phyloP scores from a whole-genome alignment of 164 flowering plant genomes.

The Tetrastigma voinierianum region DNA sequence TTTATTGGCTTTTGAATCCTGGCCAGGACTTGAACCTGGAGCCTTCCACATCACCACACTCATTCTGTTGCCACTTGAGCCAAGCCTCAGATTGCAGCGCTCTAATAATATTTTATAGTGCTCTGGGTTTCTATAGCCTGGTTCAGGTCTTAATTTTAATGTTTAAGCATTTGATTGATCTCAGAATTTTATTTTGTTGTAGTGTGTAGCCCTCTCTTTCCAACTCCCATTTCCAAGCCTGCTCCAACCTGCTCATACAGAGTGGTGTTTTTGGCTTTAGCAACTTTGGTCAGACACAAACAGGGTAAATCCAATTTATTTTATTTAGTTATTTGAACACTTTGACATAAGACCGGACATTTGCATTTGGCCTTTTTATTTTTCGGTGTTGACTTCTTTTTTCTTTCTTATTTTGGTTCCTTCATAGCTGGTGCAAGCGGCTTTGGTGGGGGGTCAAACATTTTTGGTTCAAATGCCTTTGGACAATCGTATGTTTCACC shows the following conservation, averaged over 20 bases:
- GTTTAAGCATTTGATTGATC: not conserved
- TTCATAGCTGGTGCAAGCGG: constrained; percentile 43
- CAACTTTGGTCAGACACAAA: constrained; percentile 63
- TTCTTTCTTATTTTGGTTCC: constrained; percentile 1
- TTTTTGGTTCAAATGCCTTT: constrained; percentile 52
- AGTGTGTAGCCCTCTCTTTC: constrained; percentile 50
- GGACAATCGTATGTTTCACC: constrained; percentile 59
- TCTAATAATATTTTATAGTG: not conserved
- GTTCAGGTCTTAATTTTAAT: constrained; percentile 6
- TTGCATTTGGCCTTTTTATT: not conserved
- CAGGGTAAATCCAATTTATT: constrained; percentile 38
- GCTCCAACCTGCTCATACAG: constrained; percentile 59
- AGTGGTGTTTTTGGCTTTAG: constrained; percentile 45
- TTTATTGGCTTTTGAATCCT: not conserved
- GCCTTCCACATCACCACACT: too few species aligned
- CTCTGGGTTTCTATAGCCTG: not conserved
- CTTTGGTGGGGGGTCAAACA: constrained; percentile 38
- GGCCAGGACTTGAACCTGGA: too few species aligned
- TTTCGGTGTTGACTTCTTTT: constrained; percentile 8
- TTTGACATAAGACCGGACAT: not conserved
- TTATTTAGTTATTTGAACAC: not conserved
- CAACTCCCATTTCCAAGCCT: constrained; percentile 54
- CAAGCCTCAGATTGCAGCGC: too few species aligned
- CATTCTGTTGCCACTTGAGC: too few species aligned
- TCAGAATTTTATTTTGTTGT: not conserved